A percentile compares a stretch with the other conserved stretches of the same genome.
Evolutionary conservation across 495 filamentous ascomycete genomes (phyloP).

Genomic region (Penicillium alfredii): DNA sequence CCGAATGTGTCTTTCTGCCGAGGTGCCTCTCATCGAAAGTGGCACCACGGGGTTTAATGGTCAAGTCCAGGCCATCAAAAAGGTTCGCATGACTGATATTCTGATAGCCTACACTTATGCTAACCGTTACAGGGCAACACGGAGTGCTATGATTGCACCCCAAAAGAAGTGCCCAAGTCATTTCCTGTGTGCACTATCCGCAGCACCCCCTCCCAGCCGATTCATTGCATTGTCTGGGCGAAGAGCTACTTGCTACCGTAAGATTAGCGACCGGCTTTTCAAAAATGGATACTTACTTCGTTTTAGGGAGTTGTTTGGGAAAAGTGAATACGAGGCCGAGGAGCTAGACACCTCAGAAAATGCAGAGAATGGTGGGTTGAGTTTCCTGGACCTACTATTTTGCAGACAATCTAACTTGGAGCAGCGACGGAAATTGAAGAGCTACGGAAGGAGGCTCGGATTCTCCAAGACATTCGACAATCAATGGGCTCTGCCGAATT

Average conservation of each 20-base stretch:
- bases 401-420: constrained; percentile 15
- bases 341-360: constrained; percentile 74
- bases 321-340: constrained; percentile 68
- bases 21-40: constrained; percentile 90
- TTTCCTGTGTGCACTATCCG: constrained; percentile 96
- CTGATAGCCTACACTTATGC: background rate
- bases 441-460: constrained; percentile 72
- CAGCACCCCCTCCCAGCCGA: constrained; percentile 88
- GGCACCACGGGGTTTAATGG: constrained; percentile 98
- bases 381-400: background rate
- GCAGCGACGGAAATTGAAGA: constrained; percentile 79
- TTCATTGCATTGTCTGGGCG: constrained; percentile 99
- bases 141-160: constrained; percentile 93
- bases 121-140: constrained; percentile 60
- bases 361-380: constrained; percentile 62
- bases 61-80: constrained; percentile 93
- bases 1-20: constrained; percentile 89
- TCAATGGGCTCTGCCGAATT: constrained; percentile 82
- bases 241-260: constrained; percentile 92
- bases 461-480: constrained; percentile 72
- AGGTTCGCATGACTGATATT: constrained; percentile 38
- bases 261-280: constrained; percentile 1
- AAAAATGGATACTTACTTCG: constrained; percentile 2
- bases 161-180: constrained; percentile 81
- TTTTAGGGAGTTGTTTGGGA: constrained; percentile 76